A percentile compares a stretch with the other conserved stretches of the same genome.
Conservation (phyloP, 129 eudicot species). For the Flaveria robusta region DNA sequence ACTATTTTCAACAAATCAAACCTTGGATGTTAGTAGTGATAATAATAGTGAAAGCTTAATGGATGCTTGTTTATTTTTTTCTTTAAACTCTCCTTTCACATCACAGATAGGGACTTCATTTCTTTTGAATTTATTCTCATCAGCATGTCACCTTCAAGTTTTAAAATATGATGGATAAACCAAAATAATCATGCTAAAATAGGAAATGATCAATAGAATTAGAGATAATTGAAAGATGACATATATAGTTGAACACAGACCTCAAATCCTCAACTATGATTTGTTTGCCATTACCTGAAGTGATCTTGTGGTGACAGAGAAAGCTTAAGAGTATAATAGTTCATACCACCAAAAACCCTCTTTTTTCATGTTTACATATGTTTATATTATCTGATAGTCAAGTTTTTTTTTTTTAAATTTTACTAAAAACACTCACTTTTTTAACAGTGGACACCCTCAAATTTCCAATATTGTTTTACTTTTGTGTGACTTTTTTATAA, state of each 20-base stretch:
- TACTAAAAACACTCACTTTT: too few species aligned
- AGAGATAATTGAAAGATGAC: background rate
- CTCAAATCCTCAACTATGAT: background rate
- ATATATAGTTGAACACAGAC: background rate
- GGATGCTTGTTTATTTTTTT: background rate
- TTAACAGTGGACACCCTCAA: too few species aligned
- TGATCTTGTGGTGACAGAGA: background rate
- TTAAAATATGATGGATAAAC: background rate
- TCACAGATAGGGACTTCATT: background rate
- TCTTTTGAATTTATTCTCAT: background rate
- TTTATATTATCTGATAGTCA: too few species aligned
- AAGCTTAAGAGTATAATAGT: background rate
- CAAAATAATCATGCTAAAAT: background rate
- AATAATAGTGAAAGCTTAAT: background rate
- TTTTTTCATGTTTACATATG: too few species aligned
- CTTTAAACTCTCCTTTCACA: background rate
- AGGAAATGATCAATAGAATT: background rate
- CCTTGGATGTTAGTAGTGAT: background rate
- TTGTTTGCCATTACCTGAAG: constrained; percentile 1
- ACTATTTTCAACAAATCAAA: background rate
- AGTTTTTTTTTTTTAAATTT: too few species aligned
- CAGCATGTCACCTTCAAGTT: background rate
- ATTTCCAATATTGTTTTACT: too few species aligned
- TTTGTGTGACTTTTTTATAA: too few species aligned
- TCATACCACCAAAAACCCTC: background rate